These are phyloP conservation scores for Sisymbrium irio DNA, from an alignment of 345 rosid species.

Conservation along the genomic window DNA sequence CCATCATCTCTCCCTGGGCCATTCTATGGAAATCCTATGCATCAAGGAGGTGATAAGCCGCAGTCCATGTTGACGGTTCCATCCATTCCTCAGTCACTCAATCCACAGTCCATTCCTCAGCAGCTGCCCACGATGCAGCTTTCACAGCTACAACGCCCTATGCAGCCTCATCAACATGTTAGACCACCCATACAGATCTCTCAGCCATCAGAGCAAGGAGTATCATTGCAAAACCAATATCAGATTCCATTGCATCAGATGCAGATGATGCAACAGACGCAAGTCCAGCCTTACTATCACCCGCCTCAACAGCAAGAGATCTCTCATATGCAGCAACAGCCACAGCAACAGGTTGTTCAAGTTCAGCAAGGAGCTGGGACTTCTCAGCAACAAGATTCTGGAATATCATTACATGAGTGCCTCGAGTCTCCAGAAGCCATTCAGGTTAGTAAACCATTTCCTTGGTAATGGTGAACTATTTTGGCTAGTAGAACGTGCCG, in stretches of 20 bases:
- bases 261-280: conserved; percentile 69
- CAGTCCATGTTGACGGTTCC: conserved; percentile 51
- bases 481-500: neutral
- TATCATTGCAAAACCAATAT: conserved; percentile 50
- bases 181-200: conserved; percentile 65
- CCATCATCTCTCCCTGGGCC: conserved; percentile 56
- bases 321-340: conserved; percentile 60
- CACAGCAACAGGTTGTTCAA: conserved; percentile 51
- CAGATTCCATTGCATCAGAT: conserved; percentile 69
- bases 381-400: conserved; percentile 67
- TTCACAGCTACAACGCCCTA: conserved; percentile 70
- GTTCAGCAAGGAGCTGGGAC: conserved; percentile 61
- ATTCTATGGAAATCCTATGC: conserved; percentile 53
- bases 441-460: conserved; percentile 49
- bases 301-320: conserved; percentile 71
- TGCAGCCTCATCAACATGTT: conserved; percentile 82
- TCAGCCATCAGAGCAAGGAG: conserved; percentile 64
- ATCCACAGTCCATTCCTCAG: conserved; percentile 37
- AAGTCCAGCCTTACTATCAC: conserved; percentile 58
- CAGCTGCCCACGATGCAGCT: conserved; percentile 84
- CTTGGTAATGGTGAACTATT: neutral
- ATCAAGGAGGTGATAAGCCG: conserved; percentile 63
- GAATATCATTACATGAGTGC: conserved; percentile 83
- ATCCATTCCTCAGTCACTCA: conserved; percentile 54
- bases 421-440: conserved; percentile 95